Percentiles rank a stretch among this genome's conserved stretches.
Conservation (phyloP, 768 basidiomycete species). For the Bullera alba region DNA sequence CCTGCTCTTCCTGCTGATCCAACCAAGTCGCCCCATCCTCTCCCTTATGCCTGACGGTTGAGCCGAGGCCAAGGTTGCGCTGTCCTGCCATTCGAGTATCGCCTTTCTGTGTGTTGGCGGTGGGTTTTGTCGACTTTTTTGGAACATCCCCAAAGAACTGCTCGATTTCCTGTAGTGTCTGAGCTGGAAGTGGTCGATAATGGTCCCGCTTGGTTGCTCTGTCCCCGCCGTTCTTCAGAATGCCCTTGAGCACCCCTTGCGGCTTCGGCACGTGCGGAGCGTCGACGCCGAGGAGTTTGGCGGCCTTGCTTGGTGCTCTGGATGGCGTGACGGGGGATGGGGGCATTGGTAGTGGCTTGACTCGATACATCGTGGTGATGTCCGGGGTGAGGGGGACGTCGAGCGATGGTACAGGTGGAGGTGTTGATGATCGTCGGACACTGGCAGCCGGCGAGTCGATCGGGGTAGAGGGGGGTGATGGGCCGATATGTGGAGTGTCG, state of each 20-base stretch:
- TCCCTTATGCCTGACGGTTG: slow-evolving; percentile 9
- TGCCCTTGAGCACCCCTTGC: background rate
- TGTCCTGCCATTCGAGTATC: background rate
- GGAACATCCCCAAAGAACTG: slow-evolving; percentile 33
- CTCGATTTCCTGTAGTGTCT: slow-evolving; percentile 27
- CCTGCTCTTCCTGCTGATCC: slow-evolving; percentile 39
- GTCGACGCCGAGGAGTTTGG: slow-evolving; percentile 22
- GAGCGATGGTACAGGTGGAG: too few species aligned
- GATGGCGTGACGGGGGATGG: slow-evolving; percentile 27
- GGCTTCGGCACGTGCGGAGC: background rate
- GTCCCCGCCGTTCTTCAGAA: background rate
- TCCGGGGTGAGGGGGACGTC: too few species aligned
- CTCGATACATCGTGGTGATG: too few species aligned
- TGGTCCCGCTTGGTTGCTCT: slow-evolving; percentile 12
- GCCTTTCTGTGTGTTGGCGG: background rate
- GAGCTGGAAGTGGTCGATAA: slow-evolving; percentile 23
- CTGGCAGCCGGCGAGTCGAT: too few species aligned
- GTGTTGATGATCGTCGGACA: too few species aligned
- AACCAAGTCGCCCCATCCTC: slow-evolving; percentile 32
- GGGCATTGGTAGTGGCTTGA: too few species aligned
- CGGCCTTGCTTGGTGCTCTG: slow-evolving; percentile 34
- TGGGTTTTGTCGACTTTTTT: slow-evolving; percentile 1
- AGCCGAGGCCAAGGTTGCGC: slow-evolving; percentile 11
- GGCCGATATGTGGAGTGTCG: too few species aligned
- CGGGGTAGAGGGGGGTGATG: too few species aligned